A percentile compares a stretch with the other conserved stretches of the same genome.
These are phyloP conservation scores for Nasturtium officinale DNA, from an alignment of 345 rosid genomes.

Conservation along the genomic window DNA sequence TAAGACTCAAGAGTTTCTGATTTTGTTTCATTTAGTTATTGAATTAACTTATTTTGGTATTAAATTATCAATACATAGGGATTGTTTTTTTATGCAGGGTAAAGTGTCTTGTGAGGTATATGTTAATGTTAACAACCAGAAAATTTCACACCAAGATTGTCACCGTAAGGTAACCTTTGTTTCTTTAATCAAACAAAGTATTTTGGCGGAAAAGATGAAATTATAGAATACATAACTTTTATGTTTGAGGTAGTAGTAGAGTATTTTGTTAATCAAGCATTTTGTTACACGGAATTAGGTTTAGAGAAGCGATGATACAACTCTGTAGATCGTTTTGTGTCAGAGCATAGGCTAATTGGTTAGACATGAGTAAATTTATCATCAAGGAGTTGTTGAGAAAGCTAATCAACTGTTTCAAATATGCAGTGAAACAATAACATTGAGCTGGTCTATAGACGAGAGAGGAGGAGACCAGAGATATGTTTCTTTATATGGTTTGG, in stretches of 20 bases:
- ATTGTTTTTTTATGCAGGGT: constrained; percentile 50
- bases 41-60: background rate
- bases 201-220: background rate
- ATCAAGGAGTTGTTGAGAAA: too few relatives aligned
- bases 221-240: background rate
- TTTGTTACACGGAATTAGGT: background rate
- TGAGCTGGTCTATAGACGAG: too few relatives aligned
- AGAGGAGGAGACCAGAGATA: too few relatives aligned
- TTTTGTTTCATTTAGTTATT: background rate
- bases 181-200: background rate
- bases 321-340: background rate
- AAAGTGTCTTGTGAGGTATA: constrained; percentile 71
- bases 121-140: constrained; percentile 64
- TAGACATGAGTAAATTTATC: too few relatives aligned
- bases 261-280: background rate
- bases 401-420: too few relatives aligned
- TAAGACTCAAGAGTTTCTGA: constrained; percentile 7
- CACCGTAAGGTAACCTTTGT: constrained; percentile 56
- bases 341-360: background rate
- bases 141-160: constrained; percentile 66
- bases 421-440: too few relatives aligned
- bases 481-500: too few relatives aligned
- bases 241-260: background rate
- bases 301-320: background rate
- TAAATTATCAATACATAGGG: background rate